Evolutionary conservation across 2,329 filamentous ascomycete species (phyloP).

Genomic region (Emergomyces orientalis): DNA sequence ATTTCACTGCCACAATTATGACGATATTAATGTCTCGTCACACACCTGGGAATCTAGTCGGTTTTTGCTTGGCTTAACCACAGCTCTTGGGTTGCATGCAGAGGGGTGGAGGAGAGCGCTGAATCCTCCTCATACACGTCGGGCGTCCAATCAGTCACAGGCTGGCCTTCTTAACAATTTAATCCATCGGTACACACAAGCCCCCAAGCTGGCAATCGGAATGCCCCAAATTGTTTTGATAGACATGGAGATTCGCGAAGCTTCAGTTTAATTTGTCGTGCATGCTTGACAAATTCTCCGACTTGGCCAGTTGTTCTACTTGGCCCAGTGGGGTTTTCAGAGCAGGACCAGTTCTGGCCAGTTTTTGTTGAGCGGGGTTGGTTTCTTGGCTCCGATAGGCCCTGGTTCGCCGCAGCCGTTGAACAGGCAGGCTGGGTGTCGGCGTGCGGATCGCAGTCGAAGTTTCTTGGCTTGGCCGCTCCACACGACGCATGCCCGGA

Average conservation of each 20-base stretch:
- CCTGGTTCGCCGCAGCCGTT: neutral
- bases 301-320: neutral
- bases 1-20: constrained; percentile 4
- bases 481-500: neutral
- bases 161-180: neutral
- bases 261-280: neutral
- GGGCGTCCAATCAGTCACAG: neutral
- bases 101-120: neutral
- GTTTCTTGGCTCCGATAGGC: neutral
- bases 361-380: constrained; percentile 1
- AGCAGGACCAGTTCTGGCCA: constrained; percentile 3
- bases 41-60: neutral
- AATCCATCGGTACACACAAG: neutral
- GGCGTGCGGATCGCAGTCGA: neutral
- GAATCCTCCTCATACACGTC: neutral
- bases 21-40: neutral
- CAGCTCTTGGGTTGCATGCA: neutral
- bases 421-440: neutral
- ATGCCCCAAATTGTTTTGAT: neutral
- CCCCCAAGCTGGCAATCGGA: neutral
- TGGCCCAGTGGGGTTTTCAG: neutral
- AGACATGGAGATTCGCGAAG: neutral
- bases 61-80: neutral
- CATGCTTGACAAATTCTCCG: neutral
- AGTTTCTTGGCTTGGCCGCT: neutral